Evolutionary conservation across 1,284 basidiomycete genomes (phyloP).

Genomic region (Fomitopsis pinicola): DNA sequence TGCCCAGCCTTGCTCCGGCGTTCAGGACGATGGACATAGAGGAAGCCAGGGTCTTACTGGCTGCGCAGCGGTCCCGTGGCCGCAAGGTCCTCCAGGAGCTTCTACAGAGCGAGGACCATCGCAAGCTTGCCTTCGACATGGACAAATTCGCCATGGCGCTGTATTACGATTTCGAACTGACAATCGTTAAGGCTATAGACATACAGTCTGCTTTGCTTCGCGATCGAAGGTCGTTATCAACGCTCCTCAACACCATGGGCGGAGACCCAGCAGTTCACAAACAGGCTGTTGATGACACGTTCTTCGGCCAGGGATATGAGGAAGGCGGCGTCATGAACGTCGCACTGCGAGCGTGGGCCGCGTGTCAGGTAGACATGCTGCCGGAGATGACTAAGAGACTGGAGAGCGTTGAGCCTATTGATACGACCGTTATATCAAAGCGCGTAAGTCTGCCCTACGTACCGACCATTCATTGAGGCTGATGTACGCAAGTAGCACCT

Average conservation of each 20-base stretch:
- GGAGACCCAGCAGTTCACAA: conserved; percentile 4
- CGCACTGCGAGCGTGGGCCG: conserved; percentile 13
- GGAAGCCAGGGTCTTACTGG: neutral
- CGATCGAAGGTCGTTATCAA: neutral
- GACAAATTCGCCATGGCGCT: conserved; percentile 37
- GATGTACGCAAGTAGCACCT: conserved; percentile 8
- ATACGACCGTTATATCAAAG: conserved; percentile 1
- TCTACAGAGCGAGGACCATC: conserved; percentile 9
- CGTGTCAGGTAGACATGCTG: neutral
- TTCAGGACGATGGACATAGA: neutral
- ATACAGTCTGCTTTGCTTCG: conserved; percentile 23
- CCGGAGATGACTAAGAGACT: neutral
- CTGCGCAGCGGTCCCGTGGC: neutral
- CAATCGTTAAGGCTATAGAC: conserved; percentile 43
- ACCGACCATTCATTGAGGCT: neutral
- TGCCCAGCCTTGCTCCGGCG: neutral
- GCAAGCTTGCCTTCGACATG: conserved; percentile 37
- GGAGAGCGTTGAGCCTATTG: neutral
- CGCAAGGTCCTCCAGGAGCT: conserved; percentile 11
- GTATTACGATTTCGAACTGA: conserved; percentile 30
- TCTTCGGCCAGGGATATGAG: conserved; percentile 2
- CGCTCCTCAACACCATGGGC: conserved; percentile 5
- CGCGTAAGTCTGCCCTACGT: conserved; percentile 1
- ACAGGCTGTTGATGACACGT: conserved; percentile 1
- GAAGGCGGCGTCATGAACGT: neutral